phyloP scores from a whole-genome alignment of 129 eudicot species.

The Chrysanthemum seticuspe region DNA sequence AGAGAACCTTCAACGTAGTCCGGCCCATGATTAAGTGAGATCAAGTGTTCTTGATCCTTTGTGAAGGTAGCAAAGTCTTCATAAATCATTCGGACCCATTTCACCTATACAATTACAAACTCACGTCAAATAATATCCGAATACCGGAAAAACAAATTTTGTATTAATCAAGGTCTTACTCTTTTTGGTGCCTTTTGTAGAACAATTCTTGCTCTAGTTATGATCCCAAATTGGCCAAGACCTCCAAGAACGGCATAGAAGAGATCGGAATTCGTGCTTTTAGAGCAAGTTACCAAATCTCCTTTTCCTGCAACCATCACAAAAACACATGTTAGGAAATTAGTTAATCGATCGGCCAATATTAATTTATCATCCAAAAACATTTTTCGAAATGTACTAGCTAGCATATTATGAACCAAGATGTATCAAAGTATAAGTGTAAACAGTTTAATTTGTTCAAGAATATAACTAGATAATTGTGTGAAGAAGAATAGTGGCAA shows the following conservation, averaged over 20 bases:
- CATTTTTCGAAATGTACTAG: too few species aligned
- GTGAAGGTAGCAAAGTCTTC: conserved; percentile 58
- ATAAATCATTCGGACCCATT: conserved; percentile 80
- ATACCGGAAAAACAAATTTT: neutral
- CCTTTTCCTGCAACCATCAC: conserved; percentile 67
- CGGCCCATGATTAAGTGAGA: conserved; percentile 41
- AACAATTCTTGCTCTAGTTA: conserved; percentile 80
- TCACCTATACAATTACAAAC: conserved; percentile 46
- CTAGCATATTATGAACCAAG: too few species aligned
- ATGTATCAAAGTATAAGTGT: too few species aligned
- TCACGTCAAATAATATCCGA: neutral
- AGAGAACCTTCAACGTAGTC: conserved; percentile 77
- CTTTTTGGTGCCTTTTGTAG: conserved; percentile 73
- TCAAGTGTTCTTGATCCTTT: conserved; percentile 78
- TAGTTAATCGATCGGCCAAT: too few species aligned
- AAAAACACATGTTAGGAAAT: neutral
- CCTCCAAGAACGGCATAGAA: conserved; percentile 88
- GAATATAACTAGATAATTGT: too few species aligned
- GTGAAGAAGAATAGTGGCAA: too few species aligned
- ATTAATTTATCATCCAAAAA: too few species aligned
- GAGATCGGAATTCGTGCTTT: conserved; percentile 54
- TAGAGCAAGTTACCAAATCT: conserved; percentile 69
- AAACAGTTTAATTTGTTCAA: too few species aligned
- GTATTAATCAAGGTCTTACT: conserved; percentile 31
- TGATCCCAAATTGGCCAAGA: conserved; percentile 90